Evolutionary conservation across 129 eudicot species (phyloP), one percentile per base, ranked within the genome.

Genomic region (Artemisia tridentata): DNA sequence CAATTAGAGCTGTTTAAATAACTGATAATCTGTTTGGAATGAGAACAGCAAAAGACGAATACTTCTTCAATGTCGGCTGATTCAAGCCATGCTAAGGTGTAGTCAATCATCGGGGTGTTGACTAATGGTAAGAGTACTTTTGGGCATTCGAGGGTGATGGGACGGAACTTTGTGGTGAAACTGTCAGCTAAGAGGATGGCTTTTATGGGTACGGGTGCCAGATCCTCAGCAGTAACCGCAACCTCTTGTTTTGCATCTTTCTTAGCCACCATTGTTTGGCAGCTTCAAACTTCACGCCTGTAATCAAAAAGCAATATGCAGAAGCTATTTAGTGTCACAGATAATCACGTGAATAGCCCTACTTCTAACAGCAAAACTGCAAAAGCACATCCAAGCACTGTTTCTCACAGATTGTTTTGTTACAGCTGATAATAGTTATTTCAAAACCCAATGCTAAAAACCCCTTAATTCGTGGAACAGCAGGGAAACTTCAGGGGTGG

Each of bases 111-210:
- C 8, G 97, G 99, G 31, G 82, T 81, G 68, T 90, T 90, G 71
- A 90, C 99, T 79, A 93, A 70, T 17, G 99, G 99, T 55, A 71
- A 14, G 31, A 52, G 75, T 68, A 90, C 99, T 72, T 93, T 93
- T 53, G 99, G 99, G 72, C 96, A 88, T 76, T 93, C 99, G 18
- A 93, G 97, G 7, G 99, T 89, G 64, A 93, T 90, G 27, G 99
- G 99, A 7, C 96, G 86, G 78, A 93, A 93, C 65, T 83, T 86
- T 52, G 93, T 88, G 71, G 96, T 82, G 63, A 93, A 93, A 68
- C 97, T 93, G 72, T 93, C 99, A 5, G 99, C 99, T 76, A 93
- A 80, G 9, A 93, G 77, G 60, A 93, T 80, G 47, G 99, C 99
- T 77, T 93, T 92, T 31, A 93, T 68, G 3, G 97, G 97, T 5